These are phyloP conservation scores for Rhodomyrtus psidioides DNA, from an alignment of 441 rosid genomes.

Conservation along the genomic window DNA sequence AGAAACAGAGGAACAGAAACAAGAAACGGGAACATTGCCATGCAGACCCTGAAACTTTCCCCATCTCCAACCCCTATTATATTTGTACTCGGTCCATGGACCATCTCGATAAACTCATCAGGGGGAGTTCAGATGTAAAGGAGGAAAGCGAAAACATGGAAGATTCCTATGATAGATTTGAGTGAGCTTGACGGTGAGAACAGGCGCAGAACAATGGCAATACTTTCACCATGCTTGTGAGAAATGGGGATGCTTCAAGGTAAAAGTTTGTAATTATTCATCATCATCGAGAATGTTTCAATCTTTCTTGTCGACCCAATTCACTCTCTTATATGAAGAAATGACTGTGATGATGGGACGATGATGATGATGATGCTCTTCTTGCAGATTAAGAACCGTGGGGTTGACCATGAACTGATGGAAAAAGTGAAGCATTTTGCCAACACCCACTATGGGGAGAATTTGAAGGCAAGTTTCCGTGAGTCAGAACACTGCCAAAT, in stretches of 20 bases:
- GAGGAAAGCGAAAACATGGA: slow-evolving; percentile 32
- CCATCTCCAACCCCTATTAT: background rate
- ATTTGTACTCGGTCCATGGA: background rate
- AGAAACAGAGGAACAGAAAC: no score
- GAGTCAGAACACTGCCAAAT: slow-evolving; percentile 46
- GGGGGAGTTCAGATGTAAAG: background rate
- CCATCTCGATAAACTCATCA: background rate
- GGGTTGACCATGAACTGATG: slow-evolving; percentile 56
- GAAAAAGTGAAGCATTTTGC: slow-evolving; percentile 63
- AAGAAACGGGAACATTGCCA: no score
- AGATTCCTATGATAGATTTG: slow-evolving; percentile 62
- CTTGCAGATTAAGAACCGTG: slow-evolving; percentile 77
- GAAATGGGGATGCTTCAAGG: slow-evolving; percentile 93
- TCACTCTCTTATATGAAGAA: background rate
- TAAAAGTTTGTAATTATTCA: background rate
- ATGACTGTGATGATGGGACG: background rate
- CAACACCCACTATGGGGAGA: slow-evolving; percentile 56
- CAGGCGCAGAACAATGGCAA: slow-evolving; percentile 48
- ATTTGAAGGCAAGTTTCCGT: slow-evolving; percentile 52
- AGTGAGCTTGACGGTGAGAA: slow-evolving; percentile 54
- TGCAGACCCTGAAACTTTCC: no score
- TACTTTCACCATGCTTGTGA: slow-evolving; percentile 67
- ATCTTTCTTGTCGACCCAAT: background rate
- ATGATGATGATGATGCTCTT: background rate
- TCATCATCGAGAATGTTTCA: background rate